Base-by-base conservation (phyloP, 2,329 filamentous ascomycete species). In the Cladorrhinum sp. region DNA sequence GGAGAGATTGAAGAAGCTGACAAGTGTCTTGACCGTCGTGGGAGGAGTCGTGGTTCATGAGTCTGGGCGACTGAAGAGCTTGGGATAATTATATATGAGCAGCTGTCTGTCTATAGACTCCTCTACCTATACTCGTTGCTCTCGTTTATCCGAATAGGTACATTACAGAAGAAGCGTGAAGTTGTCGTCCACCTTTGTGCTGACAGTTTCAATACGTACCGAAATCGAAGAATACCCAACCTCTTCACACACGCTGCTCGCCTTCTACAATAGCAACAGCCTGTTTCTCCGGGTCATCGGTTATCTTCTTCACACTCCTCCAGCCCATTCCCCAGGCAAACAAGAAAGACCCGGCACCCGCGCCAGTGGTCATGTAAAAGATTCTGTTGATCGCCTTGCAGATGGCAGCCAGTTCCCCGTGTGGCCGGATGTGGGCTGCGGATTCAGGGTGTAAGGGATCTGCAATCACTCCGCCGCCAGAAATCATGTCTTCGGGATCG, bases 11-110 rank as follows among this genome's bases (percentile, higher is more conserved):
- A 70, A 66, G 58, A 55, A 55, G 55, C 13, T 72, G 13, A 60
- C 59, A n/a, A 70, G 68, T 5, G 64, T 70, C 22, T 50, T 71
- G 36, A 71, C 69, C 7, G 66, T 71, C 25, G 67, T 71, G 8
- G 68, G 70, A 3, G 69, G 70, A 6, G 64, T 58, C 2, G 57
- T 70, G 16, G 69, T 71, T 22, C 57, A 68, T 58, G 60, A 68
- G 20, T 58, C 56, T 12, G 41, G 60, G 2, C 51, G 52, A 51
- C 24, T 57, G 12, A 12, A 36, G 32, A 16, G n/a, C 2, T n/a
- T n/a, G n/a, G n/a, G n/a, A n/a, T n/a, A n/a, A n/a, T n/a, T n/a
- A n/a, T n/a, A n/a, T n/a, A n/a, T n/a, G n/a, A n/a, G n/a, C n/a
- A n/a, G n/a, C n/a, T n/a, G n/a, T n/a, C n/a, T n/a, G n/a, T n/a